Evolutionary conservation across 1,284 basidiomycete species (phyloP).

Genomic region (Gymnopus androsaceus): DNA sequence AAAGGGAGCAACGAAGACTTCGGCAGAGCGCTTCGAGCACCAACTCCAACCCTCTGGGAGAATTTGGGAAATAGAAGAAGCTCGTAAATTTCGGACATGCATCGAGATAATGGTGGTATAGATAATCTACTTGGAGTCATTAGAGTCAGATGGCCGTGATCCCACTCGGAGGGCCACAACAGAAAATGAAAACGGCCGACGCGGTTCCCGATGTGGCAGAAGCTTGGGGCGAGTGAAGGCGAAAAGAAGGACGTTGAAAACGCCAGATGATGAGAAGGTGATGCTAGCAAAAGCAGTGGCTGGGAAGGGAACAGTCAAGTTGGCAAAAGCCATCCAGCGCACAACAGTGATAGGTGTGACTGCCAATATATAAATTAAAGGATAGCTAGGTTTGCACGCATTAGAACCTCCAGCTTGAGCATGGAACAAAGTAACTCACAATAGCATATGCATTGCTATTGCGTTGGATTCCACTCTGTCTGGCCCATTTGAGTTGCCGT

Average conservation of each 20-base stretch:
- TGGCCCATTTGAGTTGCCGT: slow-evolving; percentile 9
- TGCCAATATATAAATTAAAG: slow-evolving; percentile 39
- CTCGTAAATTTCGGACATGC: no score
- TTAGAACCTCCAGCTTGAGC: slow-evolving; percentile 36
- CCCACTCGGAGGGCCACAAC: no score
- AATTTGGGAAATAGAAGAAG: no score
- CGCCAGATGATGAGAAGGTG: slow-evolving; percentile 48
- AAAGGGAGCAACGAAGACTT: no score
- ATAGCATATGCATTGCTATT: slow-evolving; percentile 52
- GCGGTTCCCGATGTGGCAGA: slow-evolving; percentile 2
- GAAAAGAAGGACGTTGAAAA: slow-evolving; percentile 52
- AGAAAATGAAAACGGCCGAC: background rate
- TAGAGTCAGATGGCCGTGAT: no score
- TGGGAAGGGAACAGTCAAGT: slow-evolving; percentile 37
- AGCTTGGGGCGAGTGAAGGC: slow-evolving; percentile 42
- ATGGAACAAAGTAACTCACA: slow-evolving; percentile 37
- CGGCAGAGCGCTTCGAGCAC: no score
- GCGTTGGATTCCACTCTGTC: slow-evolving; percentile 23
- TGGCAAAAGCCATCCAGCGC: slow-evolving; percentile 46
- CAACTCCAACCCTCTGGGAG: no score
- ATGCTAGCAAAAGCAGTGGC: slow-evolving; percentile 45
- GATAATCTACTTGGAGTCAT: no score
- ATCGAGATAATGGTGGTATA: no score
- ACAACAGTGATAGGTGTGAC: slow-evolving; percentile 49
- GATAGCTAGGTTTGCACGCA: slow-evolving; percentile 38